Evolutionary conservation across 352 stramenopile genomes (phyloP).

Genomic region (Pythium biforme): DNA sequence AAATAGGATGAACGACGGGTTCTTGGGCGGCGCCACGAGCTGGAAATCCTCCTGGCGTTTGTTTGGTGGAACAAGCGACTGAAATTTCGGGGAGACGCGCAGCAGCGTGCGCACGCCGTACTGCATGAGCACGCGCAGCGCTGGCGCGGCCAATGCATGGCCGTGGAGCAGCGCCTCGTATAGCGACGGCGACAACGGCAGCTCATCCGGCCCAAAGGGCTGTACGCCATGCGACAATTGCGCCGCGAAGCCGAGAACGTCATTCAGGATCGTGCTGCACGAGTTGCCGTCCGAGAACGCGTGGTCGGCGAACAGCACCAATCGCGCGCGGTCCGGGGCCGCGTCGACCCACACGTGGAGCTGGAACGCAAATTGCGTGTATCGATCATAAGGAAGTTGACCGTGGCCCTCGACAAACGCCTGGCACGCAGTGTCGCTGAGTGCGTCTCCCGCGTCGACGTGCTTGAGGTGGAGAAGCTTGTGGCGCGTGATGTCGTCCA

Average conservation of each 20-base stretch:
- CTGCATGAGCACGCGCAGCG: neutral
- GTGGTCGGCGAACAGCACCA: conserved; percentile 52
- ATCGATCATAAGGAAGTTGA: conserved; percentile 40
- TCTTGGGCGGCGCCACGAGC: conserved; percentile 26
- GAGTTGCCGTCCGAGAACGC: conserved; percentile 44
- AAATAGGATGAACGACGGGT: conserved; percentile 35
- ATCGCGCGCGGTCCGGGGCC: conserved; percentile 14
- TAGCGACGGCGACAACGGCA: no score
- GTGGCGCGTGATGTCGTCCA: conserved; percentile 32
- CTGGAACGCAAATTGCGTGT: conserved; percentile 42
- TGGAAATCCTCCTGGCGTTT: conserved; percentile 34
- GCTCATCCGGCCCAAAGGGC: conserved; percentile 27
- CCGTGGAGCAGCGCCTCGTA: conserved; percentile 21
- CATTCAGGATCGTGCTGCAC: conserved; percentile 35
- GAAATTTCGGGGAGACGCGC: neutral
- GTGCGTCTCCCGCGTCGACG: neutral
- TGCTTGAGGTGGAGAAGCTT: conserved; percentile 24
- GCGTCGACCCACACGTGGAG: conserved; percentile 42
- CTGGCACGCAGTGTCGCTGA: conserved; percentile 13
- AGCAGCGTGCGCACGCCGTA: neutral
- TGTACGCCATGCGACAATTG: conserved; percentile 27
- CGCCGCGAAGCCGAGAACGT: conserved; percentile 30
- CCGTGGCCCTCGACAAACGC: conserved; percentile 36
- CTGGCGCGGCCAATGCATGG: no score
- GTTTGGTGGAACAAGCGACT: no score